Evolutionary conservation across 345 rosid species (phyloP).

Genomic region (Ceriops zippeliana): DNA sequence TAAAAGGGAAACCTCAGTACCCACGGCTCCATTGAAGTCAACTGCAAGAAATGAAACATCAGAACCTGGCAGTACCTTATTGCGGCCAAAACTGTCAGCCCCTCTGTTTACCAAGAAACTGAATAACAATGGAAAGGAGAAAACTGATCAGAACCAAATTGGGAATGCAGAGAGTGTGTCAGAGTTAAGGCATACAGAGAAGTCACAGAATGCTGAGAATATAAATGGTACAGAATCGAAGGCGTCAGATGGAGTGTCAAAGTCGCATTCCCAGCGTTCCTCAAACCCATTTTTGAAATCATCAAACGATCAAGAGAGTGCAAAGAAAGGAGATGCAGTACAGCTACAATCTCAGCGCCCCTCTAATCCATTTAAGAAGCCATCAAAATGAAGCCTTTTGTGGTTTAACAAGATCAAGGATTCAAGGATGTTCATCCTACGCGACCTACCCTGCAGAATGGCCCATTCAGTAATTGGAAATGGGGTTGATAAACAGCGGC

Average conservation of each 20-base stretch:
- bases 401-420: not conserved
- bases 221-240: conserved; percentile 6
- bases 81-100: conserved; percentile 38
- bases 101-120: conserved; percentile 45
- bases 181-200: conserved; percentile 18
- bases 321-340: conserved; percentile 7
- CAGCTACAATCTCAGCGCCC: conserved; percentile 33
- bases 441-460: not conserved
- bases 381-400: conserved; percentile 10
- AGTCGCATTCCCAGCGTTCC: conserved; percentile 16
- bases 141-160: conserved; percentile 23
- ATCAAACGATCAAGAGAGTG: conserved; percentile 23
- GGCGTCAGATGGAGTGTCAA: not conserved
- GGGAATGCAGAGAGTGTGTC: conserved; percentile 16
- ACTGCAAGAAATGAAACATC: conserved; percentile 31
- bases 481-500: not conserved
- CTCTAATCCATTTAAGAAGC: conserved; percentile 41
- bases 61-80: conserved; percentile 28
- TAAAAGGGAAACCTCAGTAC: conserved; percentile 36
- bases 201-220: conserved; percentile 21
- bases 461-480: too few species aligned
- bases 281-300: conserved; percentile 28
- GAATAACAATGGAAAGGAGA: conserved; percentile 38
- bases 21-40: conserved; percentile 10
- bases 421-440: too few species aligned